Base-by-base conservation (phyloP, 345 rosid genomes). In the Raphanus raphanistrum region DNA sequence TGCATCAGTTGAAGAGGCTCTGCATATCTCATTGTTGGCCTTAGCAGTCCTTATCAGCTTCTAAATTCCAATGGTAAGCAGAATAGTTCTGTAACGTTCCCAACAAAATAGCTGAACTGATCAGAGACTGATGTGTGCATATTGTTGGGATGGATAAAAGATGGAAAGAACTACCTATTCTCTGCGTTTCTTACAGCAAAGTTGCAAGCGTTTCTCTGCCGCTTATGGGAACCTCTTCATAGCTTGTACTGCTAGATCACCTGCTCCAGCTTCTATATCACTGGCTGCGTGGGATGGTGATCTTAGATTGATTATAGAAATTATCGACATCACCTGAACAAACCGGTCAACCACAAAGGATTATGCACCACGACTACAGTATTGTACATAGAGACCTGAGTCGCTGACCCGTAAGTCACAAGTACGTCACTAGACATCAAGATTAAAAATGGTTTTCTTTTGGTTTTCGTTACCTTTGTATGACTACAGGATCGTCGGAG, bases 261-360 rank as follows among this genome's bases (percentile, higher is more conserved):
- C 98, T 4, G 97, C 97, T 76, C 98, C 98, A 3, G 95, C 93
- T 85, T 90, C 98, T 68, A 90, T 82, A 16, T 98, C 98, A 57
- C 86, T 76, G 71, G 90, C 85, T 73, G 96, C 97, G 76, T 87
- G 92, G 21, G 88, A 91, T 4, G 98, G 91, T 66, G 92, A 88
- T 83, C 98, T 89, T 82, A 94, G 82, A 82, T 88, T 90, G 77
- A 95, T 87, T 71, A 90, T 63, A n/a, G 87, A 70, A 96, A 95
- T 90, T 71, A 90, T 63, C 16, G 87, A 70, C 97, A 95, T 90
- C 10, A 90, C 97, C 99, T 92, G 80, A 73, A 79, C 64, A 59
- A 36, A 8, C 61, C 15, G 9, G 9, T 28, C 31, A 28, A 28
- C 4, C 31, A 28, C 31, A 28, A 28, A 28, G 31, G 31, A 28